phyloP scores from a whole-genome alignment of 768 basidiomycete genomes.

The Termitomyces sp. region DNA sequence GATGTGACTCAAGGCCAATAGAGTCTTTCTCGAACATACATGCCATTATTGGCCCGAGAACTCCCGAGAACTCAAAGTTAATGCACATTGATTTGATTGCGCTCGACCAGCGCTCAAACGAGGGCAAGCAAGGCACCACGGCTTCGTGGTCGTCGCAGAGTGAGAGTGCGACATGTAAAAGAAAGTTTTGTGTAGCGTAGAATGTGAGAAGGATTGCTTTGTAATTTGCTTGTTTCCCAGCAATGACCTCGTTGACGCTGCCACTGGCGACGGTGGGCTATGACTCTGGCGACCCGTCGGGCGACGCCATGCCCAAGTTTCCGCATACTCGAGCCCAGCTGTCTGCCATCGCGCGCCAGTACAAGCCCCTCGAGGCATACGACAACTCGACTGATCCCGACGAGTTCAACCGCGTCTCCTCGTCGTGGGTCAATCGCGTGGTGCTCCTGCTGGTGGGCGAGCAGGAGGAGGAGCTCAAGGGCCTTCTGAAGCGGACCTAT shows the following conservation, averaged over 20 bases:
- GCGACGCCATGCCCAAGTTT: conserved; percentile 39
- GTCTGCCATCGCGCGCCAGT: conserved; percentile 64
- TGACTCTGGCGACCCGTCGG: conserved; percentile 6
- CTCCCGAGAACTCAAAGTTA: no score
- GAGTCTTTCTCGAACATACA: no score
- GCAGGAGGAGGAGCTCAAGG: conserved; percentile 83
- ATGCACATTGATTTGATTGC: no score
- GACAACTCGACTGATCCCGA: conserved; percentile 56
- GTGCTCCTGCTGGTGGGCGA: conserved; percentile 72
- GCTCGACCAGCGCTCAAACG: not conserved
- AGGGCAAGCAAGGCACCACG: not conserved
- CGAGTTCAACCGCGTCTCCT: conserved; percentile 44
- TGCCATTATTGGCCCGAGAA: not conserved
- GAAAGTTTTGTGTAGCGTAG: no score
- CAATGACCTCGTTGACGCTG: conserved; percentile 9
- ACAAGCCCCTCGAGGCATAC: conserved; percentile 53
- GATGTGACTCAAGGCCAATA: no score
- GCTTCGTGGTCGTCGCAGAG: no score
- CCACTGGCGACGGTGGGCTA: conserved; percentile 5
- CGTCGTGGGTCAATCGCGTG: conserved; percentile 63
- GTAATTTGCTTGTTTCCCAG: conserved; percentile 7
- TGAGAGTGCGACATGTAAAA: no score
- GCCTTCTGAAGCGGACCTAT: conserved; percentile 63
- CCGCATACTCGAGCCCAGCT: conserved; percentile 84
- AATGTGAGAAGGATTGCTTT: not conserved